Base-by-base conservation (phyloP, 2,329 filamentous ascomycete genomes). In the Fragosphaeria purpurea region DNA sequence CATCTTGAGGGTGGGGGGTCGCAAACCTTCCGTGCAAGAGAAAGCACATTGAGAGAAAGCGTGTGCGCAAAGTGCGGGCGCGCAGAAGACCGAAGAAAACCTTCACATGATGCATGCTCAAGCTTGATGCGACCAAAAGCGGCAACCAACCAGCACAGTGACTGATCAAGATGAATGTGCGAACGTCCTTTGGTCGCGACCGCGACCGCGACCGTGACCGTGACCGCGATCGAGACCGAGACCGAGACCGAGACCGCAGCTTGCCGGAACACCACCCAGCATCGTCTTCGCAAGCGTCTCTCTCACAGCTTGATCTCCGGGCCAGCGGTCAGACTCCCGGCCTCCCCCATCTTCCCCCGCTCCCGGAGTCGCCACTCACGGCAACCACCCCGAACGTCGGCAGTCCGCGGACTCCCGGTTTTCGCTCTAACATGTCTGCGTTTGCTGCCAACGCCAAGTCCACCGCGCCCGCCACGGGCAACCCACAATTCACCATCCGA, bases 401-500 rank as follows among this genome's bases (percentile, higher is more conserved):
- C 40, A 42, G 55, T 44, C 53, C 55, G 52, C 37, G 35, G n/a
- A 35, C 46, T 6, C 39, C 47, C 30, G 38, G 41, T 9, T 61
- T 62, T 49, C 63, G 60, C 44, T 55, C 65, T 48, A 58, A 54
- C 52, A 55, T 55, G 12, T 10, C n/a, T 30, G 9, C 12, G 6
- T 44, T 22, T 22, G 30, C 22, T 37, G 11, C 11, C 7, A 37
- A 11, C 7, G 35, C 35, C 35, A 37, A 37, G 11, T 37, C 35
- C 3, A 37, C 7, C 35, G 7, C 11, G 35, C 8, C 4, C 43
- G 9, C 55, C 58, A 53, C 41, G 47, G 60, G 54, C 66, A 70
- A 57, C 61, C 64, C 56, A 77, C 76, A 44, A 77, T 61, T 63
- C 56, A 77, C 76, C 43, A 77, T 83, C 60, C 79, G 83, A 55